phyloP scores from a whole-genome alignment of 208 protist species.

The Trypanosoma congolense region DNA sequence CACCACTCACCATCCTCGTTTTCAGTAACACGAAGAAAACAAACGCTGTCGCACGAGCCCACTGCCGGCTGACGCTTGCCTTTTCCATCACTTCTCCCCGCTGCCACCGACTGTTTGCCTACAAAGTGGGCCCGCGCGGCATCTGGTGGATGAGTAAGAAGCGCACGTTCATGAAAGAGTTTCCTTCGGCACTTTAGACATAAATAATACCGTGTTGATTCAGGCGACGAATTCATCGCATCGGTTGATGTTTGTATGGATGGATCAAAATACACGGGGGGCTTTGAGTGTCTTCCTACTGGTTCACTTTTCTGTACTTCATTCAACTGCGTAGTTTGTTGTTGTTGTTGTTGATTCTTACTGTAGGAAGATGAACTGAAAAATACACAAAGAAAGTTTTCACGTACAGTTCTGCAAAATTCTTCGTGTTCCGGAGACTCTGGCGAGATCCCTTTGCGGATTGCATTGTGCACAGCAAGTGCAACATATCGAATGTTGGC shows the following conservation, averaged over 20 bases:
- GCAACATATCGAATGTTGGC: constrained; percentile 62
- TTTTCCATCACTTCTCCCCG: background rate
- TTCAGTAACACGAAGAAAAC: constrained; percentile 10
- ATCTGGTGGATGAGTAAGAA: constrained; percentile 21
- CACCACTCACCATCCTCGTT: constrained; percentile 4
- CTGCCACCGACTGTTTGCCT: background rate
- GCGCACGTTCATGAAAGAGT: constrained; percentile 12
- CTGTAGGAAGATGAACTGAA: constrained; percentile 4
- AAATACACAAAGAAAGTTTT: constrained; percentile 49
- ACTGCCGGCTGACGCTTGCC: background rate
- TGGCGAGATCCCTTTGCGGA: constrained; percentile 15
- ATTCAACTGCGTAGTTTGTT: background rate
- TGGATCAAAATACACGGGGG: constrained; percentile 17
- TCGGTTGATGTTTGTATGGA: constrained; percentile 1
- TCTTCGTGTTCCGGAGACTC: constrained; percentile 8
- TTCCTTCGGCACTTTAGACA: constrained; percentile 25
- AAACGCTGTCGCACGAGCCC: constrained; percentile 15
- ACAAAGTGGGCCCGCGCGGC: constrained; percentile 10
- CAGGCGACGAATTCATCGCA: background rate
- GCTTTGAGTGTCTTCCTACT: background rate
- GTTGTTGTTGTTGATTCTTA: constrained; percentile 2
- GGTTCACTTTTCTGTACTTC: background rate
- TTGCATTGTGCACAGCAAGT: constrained; percentile 31
- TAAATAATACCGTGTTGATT: constrained; percentile 13
- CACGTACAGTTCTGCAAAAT: constrained; percentile 22